Evolutionary conservation across 306 rosid species (phyloP), one percentile per base, ranked within the genome.

Genomic region (Sechiopsis laciniata): DNA sequence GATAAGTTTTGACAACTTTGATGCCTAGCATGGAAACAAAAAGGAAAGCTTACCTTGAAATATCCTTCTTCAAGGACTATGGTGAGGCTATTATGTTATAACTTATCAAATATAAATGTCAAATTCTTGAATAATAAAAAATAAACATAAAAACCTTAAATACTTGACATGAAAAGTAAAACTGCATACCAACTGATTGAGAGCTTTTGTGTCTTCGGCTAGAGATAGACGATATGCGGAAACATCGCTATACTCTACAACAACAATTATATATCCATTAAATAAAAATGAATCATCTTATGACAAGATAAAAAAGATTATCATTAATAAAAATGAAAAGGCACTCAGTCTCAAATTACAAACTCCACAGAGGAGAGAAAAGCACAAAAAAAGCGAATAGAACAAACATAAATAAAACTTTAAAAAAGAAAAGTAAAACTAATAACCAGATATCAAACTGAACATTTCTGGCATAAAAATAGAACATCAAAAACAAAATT

Each of bases 171-270:
- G 48, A 9, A 35, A 35, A 77, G 76, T 65, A 55, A 35, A 78
- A 32, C 48, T 57, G 78, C 87, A 75, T 85, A 93, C 98, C 94
- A 93, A 81, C 85, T 87, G 97, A 84, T 88, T 93, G 73, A 93
- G 91, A 74, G 98, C 98, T 83, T 90, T 93, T 10, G 98, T 93
- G 82, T 93, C 98, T 88, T 93, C 98, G n/a, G 98, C 84, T 61
- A 93, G 84, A 62, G 98, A 90, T 52, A 93, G 75, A 70, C 98
- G 91, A 66, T 93, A 93, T 7, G 98, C 98, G 37, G 96, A 79
- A 76, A 93, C 96, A 78, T 93, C 98, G 56, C 89, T 86, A 74
- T 88, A 88, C 84, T 90, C 98, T 93, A 82, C 87, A 86, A 81
- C 6, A 21, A 5, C 2, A n/a, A 62, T 26, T 24, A 32, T 14